Conservation (phyloP, 371 early-diverging fungal genomes). For the Rhizomucor pusillus region DNA sequence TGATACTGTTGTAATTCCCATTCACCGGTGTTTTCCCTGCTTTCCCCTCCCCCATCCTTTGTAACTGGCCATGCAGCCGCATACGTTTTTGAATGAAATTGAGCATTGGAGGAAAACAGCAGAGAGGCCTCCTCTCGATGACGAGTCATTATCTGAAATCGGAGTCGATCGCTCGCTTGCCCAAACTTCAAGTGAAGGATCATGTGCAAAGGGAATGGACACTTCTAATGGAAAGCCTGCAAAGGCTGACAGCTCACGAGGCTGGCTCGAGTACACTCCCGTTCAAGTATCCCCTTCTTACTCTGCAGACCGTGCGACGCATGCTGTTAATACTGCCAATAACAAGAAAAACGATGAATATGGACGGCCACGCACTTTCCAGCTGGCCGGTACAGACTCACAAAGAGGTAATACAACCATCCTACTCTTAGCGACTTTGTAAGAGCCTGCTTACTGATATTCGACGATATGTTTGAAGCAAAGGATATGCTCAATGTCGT, state of each 20-base stretch:
- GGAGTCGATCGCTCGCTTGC: neutral
- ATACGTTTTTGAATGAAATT: slow-evolving; percentile 19
- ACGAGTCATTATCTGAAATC: neutral
- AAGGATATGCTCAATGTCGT: slow-evolving; percentile 36
- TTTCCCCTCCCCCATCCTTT: no score
- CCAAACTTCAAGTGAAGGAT: neutral
- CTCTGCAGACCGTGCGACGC: neutral
- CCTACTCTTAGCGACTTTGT: neutral
- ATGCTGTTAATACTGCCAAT: neutral
- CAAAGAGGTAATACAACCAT: neutral
- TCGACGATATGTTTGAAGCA: neutral
- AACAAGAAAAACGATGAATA: neutral
- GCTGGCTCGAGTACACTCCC: slow-evolving; percentile 18
- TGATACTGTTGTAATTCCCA: no score
- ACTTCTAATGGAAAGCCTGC: slow-evolving; percentile 1
- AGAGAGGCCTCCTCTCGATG: slow-evolving; percentile 9
- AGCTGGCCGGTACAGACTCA: neutral
- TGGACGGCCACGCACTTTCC: neutral
- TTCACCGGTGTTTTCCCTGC: no score
- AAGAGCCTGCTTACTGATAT: neutral
- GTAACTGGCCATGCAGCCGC: slow-evolving; percentile 15
- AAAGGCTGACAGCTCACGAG: slow-evolving; percentile 6
- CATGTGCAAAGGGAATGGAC: neutral
- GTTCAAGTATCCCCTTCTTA: neutral
- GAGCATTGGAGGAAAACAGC: slow-evolving; percentile 23